Conservation (phyloP, 2,329 filamentous ascomycete species). For the Fusarium sambucinum region DNA sequence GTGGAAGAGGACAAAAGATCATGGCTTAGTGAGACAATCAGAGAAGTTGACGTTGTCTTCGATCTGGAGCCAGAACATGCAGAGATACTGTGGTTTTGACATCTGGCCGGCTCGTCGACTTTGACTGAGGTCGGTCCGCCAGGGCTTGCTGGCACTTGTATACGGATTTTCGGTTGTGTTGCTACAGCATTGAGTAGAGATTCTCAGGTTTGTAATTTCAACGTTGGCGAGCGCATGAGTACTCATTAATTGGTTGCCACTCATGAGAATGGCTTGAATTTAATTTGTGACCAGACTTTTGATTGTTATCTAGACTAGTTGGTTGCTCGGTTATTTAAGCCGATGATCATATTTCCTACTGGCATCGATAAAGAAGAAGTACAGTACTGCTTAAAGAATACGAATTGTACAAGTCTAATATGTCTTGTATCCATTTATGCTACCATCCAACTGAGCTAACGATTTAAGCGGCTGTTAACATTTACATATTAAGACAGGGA, state of each 20-base stretch:
- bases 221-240: background rate
- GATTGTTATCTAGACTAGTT: background rate
- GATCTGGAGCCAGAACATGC: conserved; percentile 29
- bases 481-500: conserved; percentile 18
- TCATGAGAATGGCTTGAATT: background rate
- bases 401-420: conserved; percentile 2
- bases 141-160: background rate
- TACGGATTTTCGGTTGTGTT: background rate
- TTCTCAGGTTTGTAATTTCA: conserved; percentile 1
- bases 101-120: background rate
- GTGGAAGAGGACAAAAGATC: conserved; percentile 41
- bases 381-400: background rate
- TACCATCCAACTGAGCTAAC: conserved; percentile 7
- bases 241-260: background rate
- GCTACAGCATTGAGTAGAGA: background rate
- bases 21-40: conserved; percentile 49
- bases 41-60: conserved; percentile 45
- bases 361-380: background rate
- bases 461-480: conserved; percentile 17
- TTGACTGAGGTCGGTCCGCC: background rate
- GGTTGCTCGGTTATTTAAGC: background rate
- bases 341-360: background rate
- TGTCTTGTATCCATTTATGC: conserved; percentile 1
- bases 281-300: background rate
- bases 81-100: conserved; percentile 22